Base-by-base conservation (phyloP, 2,329 filamentous ascomycete genomes). In the Proliferodiscus dingleyae region DNA sequence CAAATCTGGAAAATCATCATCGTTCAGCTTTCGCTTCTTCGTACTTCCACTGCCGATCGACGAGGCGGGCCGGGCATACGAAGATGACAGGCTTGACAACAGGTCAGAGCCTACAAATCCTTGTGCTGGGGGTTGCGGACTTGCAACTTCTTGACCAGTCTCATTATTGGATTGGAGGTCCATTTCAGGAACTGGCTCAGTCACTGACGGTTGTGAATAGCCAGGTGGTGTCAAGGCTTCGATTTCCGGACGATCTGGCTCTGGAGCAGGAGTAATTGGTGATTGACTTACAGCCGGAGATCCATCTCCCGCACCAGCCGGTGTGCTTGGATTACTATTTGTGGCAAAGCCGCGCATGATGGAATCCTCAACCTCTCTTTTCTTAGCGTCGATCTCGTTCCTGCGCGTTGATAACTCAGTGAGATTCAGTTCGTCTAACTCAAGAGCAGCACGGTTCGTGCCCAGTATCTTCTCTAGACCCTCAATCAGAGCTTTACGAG, bases 191-290 rank as follows among this genome's bases (percentile, higher is more conserved):
- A 66, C 41, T 67, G 53, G 48, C 30, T 55, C 57, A 3, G 38
- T 38, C 4, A 47, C 37, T 7, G 54, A 45, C 8, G 54, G 71
- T 41, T 73, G 68, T 16, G 77, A 75, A 49, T 80, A 75, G 2
- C 81, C 71, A 1, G 86, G 87, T n/a, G 89, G 90, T 0, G 90
- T 96, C 45, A 96, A 74, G 5, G 83, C 86, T 65, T 97, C 91
- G 46, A 95, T 76, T 56, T 90, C 81, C 1, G 91, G 90, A 26
- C 88, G 81, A 50, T 82, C 80, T 10, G 80, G 79, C 53, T 88
- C 85, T 21, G 73, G 65, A 11, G 66, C 65, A 3, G 71, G 70
- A 50, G 67, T 74, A 29, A 66, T 68, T n/a, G 65, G 66, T 28
- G 33, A 63, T 55, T 52, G 59, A 51, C 60, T 59, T 5, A 45